phyloP scores from a whole-genome alignment of 495 filamentous ascomycete genomes.

The Hypomontagnella submonticulosa region DNA sequence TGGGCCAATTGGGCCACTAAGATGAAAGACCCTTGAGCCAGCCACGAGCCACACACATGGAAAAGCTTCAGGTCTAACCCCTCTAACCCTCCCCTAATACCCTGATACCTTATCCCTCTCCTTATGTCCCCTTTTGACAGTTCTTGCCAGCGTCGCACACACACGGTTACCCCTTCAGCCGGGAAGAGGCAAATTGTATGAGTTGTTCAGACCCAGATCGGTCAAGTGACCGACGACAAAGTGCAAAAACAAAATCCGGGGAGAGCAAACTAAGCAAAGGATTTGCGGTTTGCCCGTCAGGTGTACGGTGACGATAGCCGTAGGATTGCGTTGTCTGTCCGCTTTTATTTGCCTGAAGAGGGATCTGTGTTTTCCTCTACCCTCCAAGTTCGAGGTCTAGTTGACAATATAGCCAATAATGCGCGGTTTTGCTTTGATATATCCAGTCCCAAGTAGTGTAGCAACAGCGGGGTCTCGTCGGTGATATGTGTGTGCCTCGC shows the following conservation, averaged over 20 bases:
- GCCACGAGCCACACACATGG: constrained; percentile 33
- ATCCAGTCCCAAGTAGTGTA: constrained; percentile 21
- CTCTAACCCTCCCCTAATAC: not conserved
- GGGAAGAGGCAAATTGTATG: constrained; percentile 34
- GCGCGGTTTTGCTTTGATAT: constrained; percentile 21
- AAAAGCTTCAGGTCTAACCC: constrained; percentile 24
- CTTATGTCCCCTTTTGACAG: constrained; percentile 16
- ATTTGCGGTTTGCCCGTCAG: constrained; percentile 7
- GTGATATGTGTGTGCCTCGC: constrained; percentile 29
- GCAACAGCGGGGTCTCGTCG: constrained; percentile 23
- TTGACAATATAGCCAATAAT: constrained; percentile 38
- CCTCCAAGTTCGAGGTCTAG: constrained; percentile 25
- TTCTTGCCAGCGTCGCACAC: constrained; percentile 21
- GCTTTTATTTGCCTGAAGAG: constrained; percentile 43
- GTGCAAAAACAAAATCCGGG: constrained; percentile 23
- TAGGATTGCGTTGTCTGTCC: constrained; percentile 32
- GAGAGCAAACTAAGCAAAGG: constrained; percentile 2
- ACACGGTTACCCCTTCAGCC: constrained; percentile 31
- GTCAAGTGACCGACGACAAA: constrained; percentile 35
- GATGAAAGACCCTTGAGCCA: constrained; percentile 32
- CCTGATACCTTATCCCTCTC: not conserved
- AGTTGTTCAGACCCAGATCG: constrained; percentile 28
- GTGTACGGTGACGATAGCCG: constrained; percentile 25
- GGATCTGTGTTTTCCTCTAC: constrained; percentile 23
- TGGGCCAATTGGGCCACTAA: constrained; percentile 47